Percentiles rank a stretch among this genome's conserved stretches.
Evolutionary conservation across 495 filamentous ascomycete species (phyloP).

Genomic region (Neurospora sp.): DNA sequence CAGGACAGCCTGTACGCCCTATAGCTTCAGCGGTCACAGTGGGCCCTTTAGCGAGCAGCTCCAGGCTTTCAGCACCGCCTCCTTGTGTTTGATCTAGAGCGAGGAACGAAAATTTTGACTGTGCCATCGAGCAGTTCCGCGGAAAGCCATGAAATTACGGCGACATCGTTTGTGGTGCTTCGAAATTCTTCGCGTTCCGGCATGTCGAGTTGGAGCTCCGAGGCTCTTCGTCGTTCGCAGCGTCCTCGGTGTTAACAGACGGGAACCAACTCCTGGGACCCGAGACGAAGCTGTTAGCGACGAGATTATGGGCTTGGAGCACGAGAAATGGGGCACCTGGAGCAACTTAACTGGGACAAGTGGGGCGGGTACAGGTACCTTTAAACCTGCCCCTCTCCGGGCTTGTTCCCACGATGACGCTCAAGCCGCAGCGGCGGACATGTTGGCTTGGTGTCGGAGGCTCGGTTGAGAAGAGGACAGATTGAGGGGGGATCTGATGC

Average conservation of each 20-base stretch:
- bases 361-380: neutral
- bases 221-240: neutral
- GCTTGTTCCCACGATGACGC: neutral
- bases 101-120: neutral
- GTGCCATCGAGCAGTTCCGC: neutral
- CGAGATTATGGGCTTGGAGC: neutral
- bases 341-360: neutral
- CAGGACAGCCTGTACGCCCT: too few relatives aligned
- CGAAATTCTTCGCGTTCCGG: too few relatives aligned
- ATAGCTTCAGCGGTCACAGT: too few relatives aligned
- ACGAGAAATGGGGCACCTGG: neutral
- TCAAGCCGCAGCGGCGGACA: neutral
- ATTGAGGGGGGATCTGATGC: too few relatives aligned
- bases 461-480: neutral
- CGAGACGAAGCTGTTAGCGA: neutral
- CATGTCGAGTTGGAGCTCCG: too few relatives aligned
- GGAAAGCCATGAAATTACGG: neutral
- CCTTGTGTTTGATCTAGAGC: too few relatives aligned
- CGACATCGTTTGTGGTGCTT: neutral
- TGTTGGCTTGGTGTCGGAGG: neutral
- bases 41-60: too few relatives aligned
- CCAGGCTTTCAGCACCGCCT: too few relatives aligned
- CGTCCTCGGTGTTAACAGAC: neutral
- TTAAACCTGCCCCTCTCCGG: neutral
- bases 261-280: neutral